Evolutionary conservation across 176 grass and related monocot genomes (phyloP).

Genomic region (Dactylis glomerata): DNA sequence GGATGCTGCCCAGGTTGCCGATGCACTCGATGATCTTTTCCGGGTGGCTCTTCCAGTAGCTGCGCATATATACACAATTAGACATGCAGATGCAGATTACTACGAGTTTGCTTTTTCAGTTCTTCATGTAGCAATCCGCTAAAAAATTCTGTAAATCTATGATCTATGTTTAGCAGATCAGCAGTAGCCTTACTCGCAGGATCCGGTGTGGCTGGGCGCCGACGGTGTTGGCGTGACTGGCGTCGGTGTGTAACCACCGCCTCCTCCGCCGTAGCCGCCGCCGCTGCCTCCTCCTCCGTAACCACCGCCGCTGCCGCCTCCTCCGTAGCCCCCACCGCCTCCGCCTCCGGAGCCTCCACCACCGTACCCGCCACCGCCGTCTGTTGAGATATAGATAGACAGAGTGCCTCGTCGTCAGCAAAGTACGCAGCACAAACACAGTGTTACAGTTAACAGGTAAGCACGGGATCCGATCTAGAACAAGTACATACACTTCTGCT

Average conservation of each 20-base stretch:
- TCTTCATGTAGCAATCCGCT: too few species aligned
- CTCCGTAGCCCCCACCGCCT: constrained; percentile 19
- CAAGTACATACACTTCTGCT: constrained; percentile 43
- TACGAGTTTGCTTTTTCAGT: background rate
- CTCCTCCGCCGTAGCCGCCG: constrained; percentile 1
- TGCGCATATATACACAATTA: background rate
- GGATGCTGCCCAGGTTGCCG: constrained; percentile 61
- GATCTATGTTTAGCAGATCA: background rate
- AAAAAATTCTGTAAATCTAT: background rate
- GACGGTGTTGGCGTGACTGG: constrained; percentile 18
- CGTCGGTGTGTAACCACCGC: constrained; percentile 35
- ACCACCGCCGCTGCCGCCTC: background rate
- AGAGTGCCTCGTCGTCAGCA: background rate
- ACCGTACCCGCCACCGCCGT: constrained; percentile 27
- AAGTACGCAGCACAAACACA: background rate
- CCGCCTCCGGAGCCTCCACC: constrained; percentile 11
- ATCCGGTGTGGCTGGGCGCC: constrained; percentile 36
- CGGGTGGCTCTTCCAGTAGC: constrained; percentile 76
- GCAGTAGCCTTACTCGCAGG: constrained; percentile 63
- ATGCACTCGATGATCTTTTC: constrained; percentile 61
- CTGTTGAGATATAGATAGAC: constrained; percentile 3
- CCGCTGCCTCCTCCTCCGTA: background rate
- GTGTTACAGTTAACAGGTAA: background rate
- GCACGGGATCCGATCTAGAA: background rate
- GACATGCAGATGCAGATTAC: background rate